A percentile compares a stretch with the other conserved stretches of the same genome.
These are phyloP conservation scores for Holtermannia corniformis DNA, from an alignment of 768 basidiomycete genomes.

Conservation along the genomic window DNA sequence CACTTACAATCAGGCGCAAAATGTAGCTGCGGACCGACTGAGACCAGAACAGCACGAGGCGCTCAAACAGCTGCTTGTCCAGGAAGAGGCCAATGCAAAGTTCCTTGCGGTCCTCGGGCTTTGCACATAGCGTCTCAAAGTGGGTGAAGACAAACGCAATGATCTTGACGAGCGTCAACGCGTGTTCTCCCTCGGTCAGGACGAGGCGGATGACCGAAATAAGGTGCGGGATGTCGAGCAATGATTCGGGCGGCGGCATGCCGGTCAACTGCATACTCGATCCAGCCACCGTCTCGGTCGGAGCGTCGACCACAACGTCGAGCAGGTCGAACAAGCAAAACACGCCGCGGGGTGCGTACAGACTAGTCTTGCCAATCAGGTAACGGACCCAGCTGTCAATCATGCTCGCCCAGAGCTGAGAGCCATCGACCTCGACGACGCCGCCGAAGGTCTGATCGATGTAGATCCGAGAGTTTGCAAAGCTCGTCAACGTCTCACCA, in stretches of 20 bases:
- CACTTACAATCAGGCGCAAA: conserved; percentile 42
- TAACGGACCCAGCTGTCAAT: conserved; percentile 42
- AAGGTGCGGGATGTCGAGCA: conserved; percentile 43
- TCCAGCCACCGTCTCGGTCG: conserved; percentile 21
- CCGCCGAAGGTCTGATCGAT: conserved; percentile 16
- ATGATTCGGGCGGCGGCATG: conserved; percentile 4
- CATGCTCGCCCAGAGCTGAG: conserved; percentile 40
- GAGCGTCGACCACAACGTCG: conserved; percentile 43
- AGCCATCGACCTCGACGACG: conserved; percentile 35
- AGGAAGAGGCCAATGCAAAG: conserved; percentile 43
- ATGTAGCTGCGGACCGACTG: conserved; percentile 40
- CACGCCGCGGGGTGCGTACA: conserved; percentile 45
- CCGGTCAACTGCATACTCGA: background rate
- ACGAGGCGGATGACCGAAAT: conserved; percentile 41
- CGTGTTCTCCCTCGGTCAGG: conserved; percentile 43
- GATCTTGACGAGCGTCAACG: conserved; percentile 43
- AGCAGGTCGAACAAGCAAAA: conserved; percentile 45
- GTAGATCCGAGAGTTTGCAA: conserved; percentile 29
- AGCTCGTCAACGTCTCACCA: conserved; percentile 42
- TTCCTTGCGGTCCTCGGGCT: conserved; percentile 38
- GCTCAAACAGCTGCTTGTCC: conserved; percentile 41
- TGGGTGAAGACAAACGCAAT: conserved; percentile 45
- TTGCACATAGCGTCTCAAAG: conserved; percentile 41
- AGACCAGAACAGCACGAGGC: conserved; percentile 44
- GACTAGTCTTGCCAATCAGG: conserved; percentile 41